Evolutionary conservation across 495 filamentous ascomycete species (phyloP), one percentile per base, ranked within the genome.

Genomic region (Neurospora sp.): DNA sequence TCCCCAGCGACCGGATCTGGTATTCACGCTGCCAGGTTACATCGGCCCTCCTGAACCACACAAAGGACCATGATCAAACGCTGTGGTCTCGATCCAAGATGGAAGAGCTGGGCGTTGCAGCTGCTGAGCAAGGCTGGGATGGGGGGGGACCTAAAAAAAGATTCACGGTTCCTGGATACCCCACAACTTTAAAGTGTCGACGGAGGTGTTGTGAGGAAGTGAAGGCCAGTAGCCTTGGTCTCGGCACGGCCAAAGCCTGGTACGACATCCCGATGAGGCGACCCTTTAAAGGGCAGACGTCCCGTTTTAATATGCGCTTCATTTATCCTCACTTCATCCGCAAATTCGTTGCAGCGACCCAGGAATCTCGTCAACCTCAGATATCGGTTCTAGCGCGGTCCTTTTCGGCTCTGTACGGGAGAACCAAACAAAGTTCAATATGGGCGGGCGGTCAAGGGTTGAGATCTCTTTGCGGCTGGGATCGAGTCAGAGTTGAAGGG

Each of bases 251-350:
- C 39, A 70, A 71, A 75, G 39, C 42, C 73, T 69, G 74, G 70
- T 36, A 70, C 69, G 70, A 76, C 74, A 69, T 71, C 74, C 69
- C 70, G 72, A 70, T 70, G 73, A 75, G 73, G 76, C 76, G 74
- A 76, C 54, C 72, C 73, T 73, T 72, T 79, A 81, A 80, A 78
- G 80, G 73, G 73, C 79, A 74, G 74, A 76, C 73, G 76, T 78
- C 77, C 81, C 79, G 71, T 74, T 73, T 82, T 82, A 85, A 85
- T 85, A 80, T 81, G 74, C 78, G 78, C 74, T 78, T 84, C 81
- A 85, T 85, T 84, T 85, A 85, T 84, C 80, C 79, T 78, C 78
- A 82, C 82, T 85, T 85, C 83, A 85, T 76, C 83, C 84, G 84
- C 77, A 85, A 83, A 84, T 85, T 85, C 77, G 71, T 73, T 45